Conservation (phyloP, 768 basidiomycete genomes). For the Calvatia gigantea region DNA sequence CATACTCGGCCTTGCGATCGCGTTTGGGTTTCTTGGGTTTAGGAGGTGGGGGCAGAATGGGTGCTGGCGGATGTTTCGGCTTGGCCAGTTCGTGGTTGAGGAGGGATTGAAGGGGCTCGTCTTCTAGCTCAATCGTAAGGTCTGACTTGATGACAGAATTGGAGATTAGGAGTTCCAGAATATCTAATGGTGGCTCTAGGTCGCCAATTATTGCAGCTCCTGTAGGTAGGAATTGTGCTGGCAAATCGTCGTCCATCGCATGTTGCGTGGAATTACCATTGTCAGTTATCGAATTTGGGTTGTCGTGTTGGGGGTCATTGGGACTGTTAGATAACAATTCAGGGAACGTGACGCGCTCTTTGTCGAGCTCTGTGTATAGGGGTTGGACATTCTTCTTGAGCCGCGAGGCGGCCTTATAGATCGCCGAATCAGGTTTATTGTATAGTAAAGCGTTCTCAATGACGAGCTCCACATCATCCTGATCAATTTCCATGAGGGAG, state of each 20-base stretch:
- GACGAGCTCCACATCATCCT: constrained; percentile 85
- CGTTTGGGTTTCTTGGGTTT: constrained; percentile 36
- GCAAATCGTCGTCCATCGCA: neutral
- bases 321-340: neutral
- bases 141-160: constrained; percentile 49
- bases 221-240: neutral
- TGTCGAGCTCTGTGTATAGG: constrained; percentile 40
- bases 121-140: constrained; percentile 49
- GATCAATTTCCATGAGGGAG: neutral
- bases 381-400: constrained; percentile 44
- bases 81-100: constrained; percentile 65
- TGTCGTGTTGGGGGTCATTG: neutral
- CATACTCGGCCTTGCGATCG: constrained; percentile 36
- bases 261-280: neutral
- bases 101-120: constrained; percentile 61
- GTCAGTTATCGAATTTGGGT: neutral
- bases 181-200: constrained; percentile 64
- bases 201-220: constrained; percentile 53
- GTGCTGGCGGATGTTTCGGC: constrained; percentile 59
- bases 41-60: constrained; percentile 40
- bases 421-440: constrained; percentile 70
- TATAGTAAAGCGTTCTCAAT: constrained; percentile 83
- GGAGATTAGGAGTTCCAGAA: constrained; percentile 55
- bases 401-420: constrained; percentile 65
- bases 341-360: constrained; percentile 16